These are phyloP conservation scores for Saccharomycopsis capsularis DNA, from an alignment of 805 yeast genomes.

Conservation along the genomic window DNA sequence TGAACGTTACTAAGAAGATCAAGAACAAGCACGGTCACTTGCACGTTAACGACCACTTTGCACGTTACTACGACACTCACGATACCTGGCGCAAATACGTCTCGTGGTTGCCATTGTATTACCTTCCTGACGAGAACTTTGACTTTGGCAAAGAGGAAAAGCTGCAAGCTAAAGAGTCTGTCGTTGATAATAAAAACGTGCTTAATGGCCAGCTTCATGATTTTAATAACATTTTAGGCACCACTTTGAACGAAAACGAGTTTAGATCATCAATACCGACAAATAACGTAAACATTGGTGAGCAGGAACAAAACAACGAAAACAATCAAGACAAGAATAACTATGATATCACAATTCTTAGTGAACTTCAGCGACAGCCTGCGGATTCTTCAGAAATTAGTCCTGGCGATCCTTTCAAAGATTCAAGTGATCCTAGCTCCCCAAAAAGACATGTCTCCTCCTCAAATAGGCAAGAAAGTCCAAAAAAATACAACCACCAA, in stretches of 20 bases:
- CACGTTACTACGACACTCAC: constrained; percentile 25
- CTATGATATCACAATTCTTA: background rate
- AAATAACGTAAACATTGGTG: background rate
- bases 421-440: background rate
- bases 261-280: background rate
- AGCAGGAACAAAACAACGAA: too few relatives aligned
- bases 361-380: background rate
- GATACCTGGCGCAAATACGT: constrained; percentile 35
- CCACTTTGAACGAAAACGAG: constrained; percentile 6
- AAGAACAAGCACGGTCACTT: constrained; percentile 8
- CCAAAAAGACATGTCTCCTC: background rate
- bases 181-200: constrained; percentile 25
- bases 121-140: constrained; percentile 32
- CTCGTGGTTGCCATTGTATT: constrained; percentile 39
- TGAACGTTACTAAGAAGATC: constrained; percentile 8
- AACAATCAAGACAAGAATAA: too few relatives aligned
- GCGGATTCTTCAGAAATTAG: background rate
- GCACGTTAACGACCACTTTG: constrained; percentile 19
- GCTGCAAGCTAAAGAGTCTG: background rate
- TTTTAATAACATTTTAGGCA: constrained; percentile 12
- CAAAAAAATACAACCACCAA: background rate
- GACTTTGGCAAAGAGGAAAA: too few relatives aligned
- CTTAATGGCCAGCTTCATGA: constrained; percentile 14
- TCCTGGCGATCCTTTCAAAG: background rate
- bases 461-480: background rate